A percentile compares a stretch with the other conserved stretches of the same genome.
Evolutionary conservation across 805 yeast species (phyloP).

Genomic region (Candida nanaspora): DNA sequence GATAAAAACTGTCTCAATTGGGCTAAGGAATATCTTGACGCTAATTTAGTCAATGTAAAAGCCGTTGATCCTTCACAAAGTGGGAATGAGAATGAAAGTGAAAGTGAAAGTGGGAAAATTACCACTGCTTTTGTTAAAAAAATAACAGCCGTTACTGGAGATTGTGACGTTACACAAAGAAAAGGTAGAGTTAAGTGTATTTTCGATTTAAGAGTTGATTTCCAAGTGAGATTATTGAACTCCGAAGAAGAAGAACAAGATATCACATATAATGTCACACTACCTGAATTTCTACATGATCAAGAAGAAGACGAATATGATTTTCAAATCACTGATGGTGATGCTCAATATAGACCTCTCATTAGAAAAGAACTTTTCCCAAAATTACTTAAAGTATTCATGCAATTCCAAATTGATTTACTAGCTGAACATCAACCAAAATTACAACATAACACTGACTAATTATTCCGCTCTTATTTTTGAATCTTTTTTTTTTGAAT

Average conservation of each 20-base stretch:
- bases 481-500: conserved; percentile 3
- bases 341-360: conserved; percentile 27
- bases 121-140: conserved; percentile 25
- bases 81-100: too few species aligned
- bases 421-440: conserved; percentile 55
- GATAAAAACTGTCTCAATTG: conserved; percentile 93
- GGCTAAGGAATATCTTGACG: conserved; percentile 71
- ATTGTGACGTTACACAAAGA: conserved; percentile 78
- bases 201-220: conserved; percentile 53
- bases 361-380: conserved; percentile 49
- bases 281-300: conserved; percentile 74
- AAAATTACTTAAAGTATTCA: conserved; percentile 36
- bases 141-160: conserved; percentile 49
- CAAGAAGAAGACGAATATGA: conserved; percentile 61
- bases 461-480: conserved; percentile 1
- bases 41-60: conserved; percentile 34
- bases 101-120: too few species aligned
- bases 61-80: too few species aligned
- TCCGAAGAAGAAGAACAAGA: conserved; percentile 21
- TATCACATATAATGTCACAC: conserved; percentile 35
- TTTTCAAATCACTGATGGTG: conserved; percentile 36
- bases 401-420: conserved; percentile 56
- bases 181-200: conserved; percentile 76
- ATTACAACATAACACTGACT: conserved; percentile 45
- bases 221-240: conserved; percentile 34